A percentile compares a stretch with the other conserved stretches of the same genome.
Evolutionary conservation across 805 yeast genomes (phyloP).

Genomic region (Hyphopichia homilentoma): DNA sequence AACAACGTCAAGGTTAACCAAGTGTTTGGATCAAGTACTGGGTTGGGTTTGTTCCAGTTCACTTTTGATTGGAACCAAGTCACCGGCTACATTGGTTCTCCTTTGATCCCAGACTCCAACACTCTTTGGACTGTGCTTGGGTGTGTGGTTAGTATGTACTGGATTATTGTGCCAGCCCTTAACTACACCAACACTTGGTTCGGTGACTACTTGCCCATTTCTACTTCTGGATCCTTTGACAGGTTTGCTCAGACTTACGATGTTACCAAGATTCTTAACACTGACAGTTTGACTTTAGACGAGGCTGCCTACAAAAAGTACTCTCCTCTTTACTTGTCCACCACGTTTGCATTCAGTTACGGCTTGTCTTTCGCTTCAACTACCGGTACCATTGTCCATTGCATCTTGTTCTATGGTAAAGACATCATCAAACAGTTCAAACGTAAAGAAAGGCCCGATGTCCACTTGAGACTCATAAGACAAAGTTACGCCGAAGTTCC

Average conservation of each 20-base stretch:
- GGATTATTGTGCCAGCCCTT: constrained; percentile 52
- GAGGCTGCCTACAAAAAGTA: constrained; percentile 48
- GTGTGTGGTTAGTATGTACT: constrained; percentile 33
- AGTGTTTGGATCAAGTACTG: constrained; percentile 58
- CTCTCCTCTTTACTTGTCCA: constrained; percentile 61
- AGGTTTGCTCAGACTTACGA: constrained; percentile 41
- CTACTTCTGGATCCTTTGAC: constrained; percentile 41
- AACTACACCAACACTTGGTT: constrained; percentile 57
- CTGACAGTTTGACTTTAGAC: constrained; percentile 34
- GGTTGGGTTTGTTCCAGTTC: constrained; percentile 62
- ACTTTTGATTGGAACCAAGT: constrained; percentile 70
- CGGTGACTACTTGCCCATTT: constrained; percentile 55
- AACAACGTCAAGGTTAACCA: constrained; percentile 58
- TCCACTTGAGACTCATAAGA: constrained; percentile 55
- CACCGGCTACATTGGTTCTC: constrained; percentile 54
- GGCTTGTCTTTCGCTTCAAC: constrained; percentile 55
- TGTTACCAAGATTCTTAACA: constrained; percentile 45
- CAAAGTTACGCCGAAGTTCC: constrained; percentile 36
- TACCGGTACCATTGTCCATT: neutral
- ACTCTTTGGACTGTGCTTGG: constrained; percentile 43
- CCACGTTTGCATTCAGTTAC: constrained; percentile 56
- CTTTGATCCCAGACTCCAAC: constrained; percentile 60
- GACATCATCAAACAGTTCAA: neutral
- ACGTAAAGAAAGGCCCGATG: constrained; percentile 27
- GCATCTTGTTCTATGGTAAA: neutral